Percentiles rank a stretch among this genome's conserved stretches.
Evolutionary conservation across 108 stramenopile species (phyloP).

Genomic region (Chaetoceros muelleri): DNA sequence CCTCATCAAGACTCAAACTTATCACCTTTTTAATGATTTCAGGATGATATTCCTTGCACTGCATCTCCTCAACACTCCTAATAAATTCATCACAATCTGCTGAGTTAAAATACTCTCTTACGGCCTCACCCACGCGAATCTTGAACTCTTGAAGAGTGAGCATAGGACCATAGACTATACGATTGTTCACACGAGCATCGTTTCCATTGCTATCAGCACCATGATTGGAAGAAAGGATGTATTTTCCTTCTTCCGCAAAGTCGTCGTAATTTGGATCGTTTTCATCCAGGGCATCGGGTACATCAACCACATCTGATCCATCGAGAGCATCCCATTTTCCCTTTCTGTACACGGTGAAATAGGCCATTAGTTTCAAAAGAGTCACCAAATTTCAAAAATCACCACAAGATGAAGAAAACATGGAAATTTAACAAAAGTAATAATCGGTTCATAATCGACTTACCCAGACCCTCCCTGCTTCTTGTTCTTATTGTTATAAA

Average conservation of each 20-base stretch:
- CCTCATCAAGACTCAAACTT: conserved; percentile 63
- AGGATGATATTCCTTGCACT: conserved; percentile 58
- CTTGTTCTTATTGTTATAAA: conserved; percentile 57
- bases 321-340: conserved; percentile 50
- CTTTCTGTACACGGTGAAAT: conserved; percentile 66
- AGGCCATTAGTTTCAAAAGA: background rate
- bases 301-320: conserved; percentile 26
- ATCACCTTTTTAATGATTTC: conserved; percentile 79
- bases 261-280: conserved; percentile 79
- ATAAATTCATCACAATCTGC: conserved; percentile 71
- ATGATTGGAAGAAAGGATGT: conserved; percentile 32
- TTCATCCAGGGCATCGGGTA: conserved; percentile 35
- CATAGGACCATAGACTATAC: conserved; percentile 64
- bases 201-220: conserved; percentile 15
- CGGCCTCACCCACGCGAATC: conserved; percentile 44
- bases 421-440: background rate
- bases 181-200: conserved; percentile 29
- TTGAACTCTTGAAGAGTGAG: conserved; percentile 81
- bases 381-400: background rate
- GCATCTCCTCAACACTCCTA: conserved; percentile 56
- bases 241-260: conserved; percentile 36
- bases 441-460: background rate
- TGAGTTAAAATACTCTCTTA: conserved; percentile 70
- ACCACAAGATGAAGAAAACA: background rate
- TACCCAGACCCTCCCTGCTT: conserved; percentile 59